Percentiles rank a stretch among this genome's conserved stretches.
phyloP scores from a whole-genome alignment of 345 rosid genomes.

The Camelina laxa region DNA sequence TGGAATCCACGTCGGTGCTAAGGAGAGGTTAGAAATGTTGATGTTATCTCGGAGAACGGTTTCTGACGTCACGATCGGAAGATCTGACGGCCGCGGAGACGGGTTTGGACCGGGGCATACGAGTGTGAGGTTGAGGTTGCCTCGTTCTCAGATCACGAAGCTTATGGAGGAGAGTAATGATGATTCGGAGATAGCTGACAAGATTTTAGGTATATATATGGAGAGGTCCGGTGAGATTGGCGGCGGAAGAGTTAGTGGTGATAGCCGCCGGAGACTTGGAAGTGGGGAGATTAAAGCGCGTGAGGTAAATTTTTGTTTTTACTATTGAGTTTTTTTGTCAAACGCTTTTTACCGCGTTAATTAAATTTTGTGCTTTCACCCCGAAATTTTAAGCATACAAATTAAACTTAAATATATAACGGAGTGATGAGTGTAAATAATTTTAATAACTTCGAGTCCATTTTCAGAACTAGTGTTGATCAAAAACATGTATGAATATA shows the following conservation, averaged over 20 bases:
- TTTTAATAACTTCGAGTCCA: background rate
- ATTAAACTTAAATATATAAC: background rate
- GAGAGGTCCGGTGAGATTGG: conserved; percentile 32
- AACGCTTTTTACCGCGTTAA: background rate
- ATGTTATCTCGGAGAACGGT: conserved; percentile 78
- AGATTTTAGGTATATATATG: conserved; percentile 61
- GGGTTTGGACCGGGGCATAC: conserved; percentile 38
- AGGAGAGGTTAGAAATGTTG: conserved; percentile 81
- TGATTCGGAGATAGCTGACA: conserved; percentile 68
- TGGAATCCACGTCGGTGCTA: conserved; percentile 77
- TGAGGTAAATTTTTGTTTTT: conserved; percentile 47
- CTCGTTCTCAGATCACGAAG: conserved; percentile 67
- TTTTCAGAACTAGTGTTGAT: background rate
- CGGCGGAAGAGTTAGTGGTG: conserved; percentile 1
- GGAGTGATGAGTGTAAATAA: background rate
- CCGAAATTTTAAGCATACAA: background rate
- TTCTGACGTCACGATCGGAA: conserved; percentile 59
- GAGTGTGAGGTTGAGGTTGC: conserved; percentile 74
- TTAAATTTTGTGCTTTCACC: background rate
- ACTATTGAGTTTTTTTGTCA: conserved; percentile 39
- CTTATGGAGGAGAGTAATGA: conserved; percentile 72
- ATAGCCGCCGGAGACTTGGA: conserved; percentile 11
- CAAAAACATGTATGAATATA: background rate
- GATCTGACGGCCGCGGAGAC: conserved; percentile 35
- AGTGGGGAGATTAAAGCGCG: conserved; percentile 38